These are phyloP conservation scores for Aspergillus ostianus DNA, from an alignment of 495 filamentous ascomycete genomes.

Conservation along the genomic window DNA sequence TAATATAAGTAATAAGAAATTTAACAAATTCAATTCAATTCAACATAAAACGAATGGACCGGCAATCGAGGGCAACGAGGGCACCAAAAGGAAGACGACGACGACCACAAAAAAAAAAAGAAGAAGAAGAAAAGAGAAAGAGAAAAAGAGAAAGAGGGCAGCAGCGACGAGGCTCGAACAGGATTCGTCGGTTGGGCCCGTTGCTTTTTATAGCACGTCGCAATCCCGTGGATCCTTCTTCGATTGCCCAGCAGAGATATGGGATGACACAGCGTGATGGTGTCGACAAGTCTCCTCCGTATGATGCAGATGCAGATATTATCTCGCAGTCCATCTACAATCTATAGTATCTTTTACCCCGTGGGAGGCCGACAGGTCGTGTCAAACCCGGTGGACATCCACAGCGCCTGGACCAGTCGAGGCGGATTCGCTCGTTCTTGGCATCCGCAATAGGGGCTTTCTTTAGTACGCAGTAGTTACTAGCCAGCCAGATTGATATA, in stretches of 20 bases:
- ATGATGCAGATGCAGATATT: too few relatives aligned
- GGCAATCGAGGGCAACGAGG: neutral
- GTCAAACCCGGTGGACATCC: neutral
- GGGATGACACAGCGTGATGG: too few relatives aligned
- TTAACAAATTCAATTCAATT: neutral
- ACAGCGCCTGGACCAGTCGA: neutral
- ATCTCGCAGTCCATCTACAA: too few relatives aligned
- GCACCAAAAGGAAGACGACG: constrained; percentile 17
- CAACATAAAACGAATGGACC: constrained; percentile 13
- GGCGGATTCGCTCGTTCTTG: neutral
- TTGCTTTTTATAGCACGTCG: neutral
- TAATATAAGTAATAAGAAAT: too few relatives aligned
- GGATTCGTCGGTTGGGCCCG: neutral
- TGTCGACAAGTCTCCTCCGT: too few relatives aligned
- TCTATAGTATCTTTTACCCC: neutral
- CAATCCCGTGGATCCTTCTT: too few relatives aligned
- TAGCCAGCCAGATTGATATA: too few relatives aligned
- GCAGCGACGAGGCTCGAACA: neutral
- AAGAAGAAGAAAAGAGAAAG: constrained; percentile 15
- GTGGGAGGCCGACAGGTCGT: neutral
- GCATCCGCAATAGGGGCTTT: neutral
- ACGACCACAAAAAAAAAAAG: constrained; percentile 14
- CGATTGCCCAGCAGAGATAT: too few relatives aligned
- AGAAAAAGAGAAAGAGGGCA: constrained; percentile 2
- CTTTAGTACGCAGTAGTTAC: too few relatives aligned